phyloP scores from a whole-genome alignment of 140 eudicot genomes.

The Ambrosia hybrid region DNA sequence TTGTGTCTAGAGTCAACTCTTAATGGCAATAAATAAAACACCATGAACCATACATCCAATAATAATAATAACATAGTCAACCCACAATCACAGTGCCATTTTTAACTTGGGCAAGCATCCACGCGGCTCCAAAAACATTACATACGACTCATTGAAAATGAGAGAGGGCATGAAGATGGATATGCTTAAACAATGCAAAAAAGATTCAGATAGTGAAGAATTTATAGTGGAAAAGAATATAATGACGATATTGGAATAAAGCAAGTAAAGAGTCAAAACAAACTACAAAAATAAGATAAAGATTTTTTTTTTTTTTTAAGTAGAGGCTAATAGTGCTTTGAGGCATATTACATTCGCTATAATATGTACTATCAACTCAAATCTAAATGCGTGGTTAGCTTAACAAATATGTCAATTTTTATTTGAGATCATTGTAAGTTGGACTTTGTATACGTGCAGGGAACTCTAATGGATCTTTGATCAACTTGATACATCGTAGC shows the following conservation, averaged over 20 bases:
- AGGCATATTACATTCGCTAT: too few relatives aligned
- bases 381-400: too few relatives aligned
- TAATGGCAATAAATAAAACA: not conserved
- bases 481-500: too few relatives aligned
- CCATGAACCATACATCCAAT: not conserved
- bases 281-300: too few relatives aligned
- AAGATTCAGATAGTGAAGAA: too few relatives aligned
- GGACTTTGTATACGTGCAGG: too few relatives aligned
- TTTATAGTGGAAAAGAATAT: not conserved
- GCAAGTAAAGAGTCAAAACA: not conserved
- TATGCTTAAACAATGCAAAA: not conserved
- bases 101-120: constrained; percentile 17
- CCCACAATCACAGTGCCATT: not conserved
- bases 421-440: too few relatives aligned
- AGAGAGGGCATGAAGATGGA: constrained; percentile 3
- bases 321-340: too few relatives aligned
- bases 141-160: not conserved
- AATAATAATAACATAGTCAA: not conserved
- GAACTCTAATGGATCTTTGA: too few relatives aligned
- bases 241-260: constrained; percentile 9
- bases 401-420: too few relatives aligned
- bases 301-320: too few relatives aligned
- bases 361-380: too few relatives aligned
- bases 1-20: constrained; percentile 14
- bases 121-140: not conserved